Evolutionary conservation across 2,329 filamentous ascomycete species (phyloP).

Genomic region (Elsinoe ampelina): DNA sequence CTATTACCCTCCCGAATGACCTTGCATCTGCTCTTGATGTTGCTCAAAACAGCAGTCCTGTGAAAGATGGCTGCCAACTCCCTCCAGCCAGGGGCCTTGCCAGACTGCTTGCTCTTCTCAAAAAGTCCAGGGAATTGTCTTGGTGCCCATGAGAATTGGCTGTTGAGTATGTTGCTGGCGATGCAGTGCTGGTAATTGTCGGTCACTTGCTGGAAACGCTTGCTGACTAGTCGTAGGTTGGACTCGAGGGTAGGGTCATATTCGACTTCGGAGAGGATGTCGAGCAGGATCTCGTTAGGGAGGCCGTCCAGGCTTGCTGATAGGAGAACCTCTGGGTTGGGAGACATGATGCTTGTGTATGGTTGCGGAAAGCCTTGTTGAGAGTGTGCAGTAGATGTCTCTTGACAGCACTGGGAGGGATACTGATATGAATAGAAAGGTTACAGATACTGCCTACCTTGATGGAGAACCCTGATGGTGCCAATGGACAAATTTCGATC

Average conservation of each 20-base stretch:
- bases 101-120: conserved; percentile 8
- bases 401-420: background rate
- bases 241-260: conserved; percentile 19
- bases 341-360: background rate
- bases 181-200: conserved; percentile 24
- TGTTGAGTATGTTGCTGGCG: conserved; percentile 20
- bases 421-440: background rate
- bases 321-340: conserved; percentile 19
- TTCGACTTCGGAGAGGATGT: conserved; percentile 21
- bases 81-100: conserved; percentile 9
- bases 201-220: conserved; percentile 22
- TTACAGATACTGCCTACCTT: conserved; percentile 3
- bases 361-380: background rate
- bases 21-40: conserved; percentile 23
- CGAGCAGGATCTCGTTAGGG: conserved; percentile 24
- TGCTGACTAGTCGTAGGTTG: conserved; percentile 22
- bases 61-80: conserved; percentile 17
- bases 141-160: conserved; percentile 15
- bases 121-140: conserved; percentile 21
- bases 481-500: background rate
- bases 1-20: conserved; percentile 20
- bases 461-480: conserved; percentile 12
- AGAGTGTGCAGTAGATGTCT: background rate
- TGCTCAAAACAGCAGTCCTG: conserved; percentile 18
- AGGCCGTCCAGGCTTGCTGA: conserved; percentile 16